Base-by-base conservation (phyloP, 768 basidiomycete species). In the Cubamyces sp. region DNA sequence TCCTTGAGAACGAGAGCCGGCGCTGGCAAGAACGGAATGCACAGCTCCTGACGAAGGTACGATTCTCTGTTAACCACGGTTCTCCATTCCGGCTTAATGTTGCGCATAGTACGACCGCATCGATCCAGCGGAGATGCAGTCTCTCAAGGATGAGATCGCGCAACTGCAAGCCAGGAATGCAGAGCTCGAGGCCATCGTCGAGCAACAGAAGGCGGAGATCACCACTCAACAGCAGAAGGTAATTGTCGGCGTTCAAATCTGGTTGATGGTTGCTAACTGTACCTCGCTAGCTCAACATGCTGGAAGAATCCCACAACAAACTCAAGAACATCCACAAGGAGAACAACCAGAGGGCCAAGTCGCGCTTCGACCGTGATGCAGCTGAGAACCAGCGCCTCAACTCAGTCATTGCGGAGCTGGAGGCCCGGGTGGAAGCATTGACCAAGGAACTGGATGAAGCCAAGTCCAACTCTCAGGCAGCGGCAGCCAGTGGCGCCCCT, bases 1-100 rank as follows among this genome's bases (percentile, higher is more conserved):
- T 87, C 6, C 78, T 94, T 15, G 89, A 93, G 72, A 86, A 83
- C 50, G 92, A 95, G 74, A 88, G 83, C 63, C 84, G 82, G 30
- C 83, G 84, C 61, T 94, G 93, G 92, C 91, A 94, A 75, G 88
- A 90, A 61, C 86, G 93, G 16, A 94, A 92, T 69, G 71, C 83
- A 25, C 91, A 94, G 56, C 76, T 96, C 23, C 79, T 96, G 52
- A 87, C 81, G 76, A 95, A 95, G 82, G 91, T 90, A 62, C 41
- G 74, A 5, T 39, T 11, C 12, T 15, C 18, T 39, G 3, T 15
- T 39, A 25, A 48, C 21, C 14, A 57, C n/a, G 18, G 8, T 41
- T 62, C 3, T 30, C 26, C 18, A 16, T 26, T 19, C 43, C 34
- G 43, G 21, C 25, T 14, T 1, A 18, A 14, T 15, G 19, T 18